Base-by-base conservation (phyloP, 352 stramenopile species). In the Phytopythium oedochilum region DNA sequence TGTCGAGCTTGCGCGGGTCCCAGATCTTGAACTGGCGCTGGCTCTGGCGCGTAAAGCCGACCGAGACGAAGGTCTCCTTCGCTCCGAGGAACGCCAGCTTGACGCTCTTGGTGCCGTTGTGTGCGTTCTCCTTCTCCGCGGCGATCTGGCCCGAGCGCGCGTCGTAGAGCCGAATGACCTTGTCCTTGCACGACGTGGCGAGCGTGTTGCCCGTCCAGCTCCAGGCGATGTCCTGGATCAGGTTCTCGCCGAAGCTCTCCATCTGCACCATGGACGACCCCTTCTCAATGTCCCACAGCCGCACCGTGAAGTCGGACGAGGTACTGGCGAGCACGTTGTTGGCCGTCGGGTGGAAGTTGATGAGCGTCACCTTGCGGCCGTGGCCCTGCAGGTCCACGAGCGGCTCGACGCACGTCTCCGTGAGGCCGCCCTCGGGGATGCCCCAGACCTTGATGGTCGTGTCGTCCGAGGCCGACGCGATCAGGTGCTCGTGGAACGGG, bases 251-350 rank as follows among this genome's bases (percentile, higher is more conserved):
- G 50, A 75, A 68, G 38, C 82, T 66, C 35, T 74, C 59, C 77
- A 98, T 93, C 44, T 87, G 90, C 32, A 89, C 84, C 35, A 98
- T 93, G 60, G 97, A 85, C 44, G 73, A 71, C 29, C 83, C 90
- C 60, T 97, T 97, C 63, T 99, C 97, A 63, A 99, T 97, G 76
- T 99, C 97, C 97, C 97, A 99, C 34, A 99, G 70, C 64, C 98
- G 98, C 50, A 99, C 91, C 14, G 94, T 98, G 57, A 97, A 95
- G 71, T 99, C 97, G 22, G 87, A 85, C 61, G 86, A 96, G 23
- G 89, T 97, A 85, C 89, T 98, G 14, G 93, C 92, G 10, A 99
- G 76, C 55, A 99, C 92, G 65, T 99, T 99, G 58, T 90, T 92
- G 32, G 97, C 97, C 17, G 95, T 99, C 3, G 97, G 96, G 80